phyloP scores from a whole-genome alignment of 2,329 filamentous ascomycete genomes.

The Ophiostoma australiae region DNA sequence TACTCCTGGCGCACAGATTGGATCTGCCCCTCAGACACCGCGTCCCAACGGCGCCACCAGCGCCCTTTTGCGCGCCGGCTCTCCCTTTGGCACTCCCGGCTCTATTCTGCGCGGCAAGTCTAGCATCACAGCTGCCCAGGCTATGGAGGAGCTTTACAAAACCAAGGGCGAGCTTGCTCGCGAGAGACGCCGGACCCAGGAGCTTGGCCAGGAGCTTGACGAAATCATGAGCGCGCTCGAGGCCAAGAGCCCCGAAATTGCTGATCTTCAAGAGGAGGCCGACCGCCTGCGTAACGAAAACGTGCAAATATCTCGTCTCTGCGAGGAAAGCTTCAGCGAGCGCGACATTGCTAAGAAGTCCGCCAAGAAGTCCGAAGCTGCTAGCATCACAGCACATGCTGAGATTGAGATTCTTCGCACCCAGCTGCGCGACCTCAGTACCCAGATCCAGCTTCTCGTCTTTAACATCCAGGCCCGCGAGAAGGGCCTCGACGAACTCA shows the following conservation, averaged over 20 bases:
- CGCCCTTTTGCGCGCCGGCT: constrained; percentile 50
- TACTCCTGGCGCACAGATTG: constrained; percentile 32
- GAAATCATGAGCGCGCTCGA: constrained; percentile 83
- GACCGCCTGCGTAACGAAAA: constrained; percentile 75
- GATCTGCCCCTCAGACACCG: constrained; percentile 57
- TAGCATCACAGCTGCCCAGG: constrained; percentile 55
- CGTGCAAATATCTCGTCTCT: constrained; percentile 75
- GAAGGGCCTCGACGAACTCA: constrained; percentile 68
- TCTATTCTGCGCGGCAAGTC: constrained; percentile 51
- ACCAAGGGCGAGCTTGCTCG: constrained; percentile 67
- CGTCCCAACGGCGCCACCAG: constrained; percentile 47
- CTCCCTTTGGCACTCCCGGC: constrained; percentile 58
- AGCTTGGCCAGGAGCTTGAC: constrained; percentile 72
- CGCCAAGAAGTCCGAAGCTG: constrained; percentile 70
- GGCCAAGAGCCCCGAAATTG: constrained; percentile 78
- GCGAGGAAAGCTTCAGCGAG: constrained; percentile 76
- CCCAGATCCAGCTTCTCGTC: constrained; percentile 84
- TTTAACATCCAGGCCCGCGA: constrained; percentile 81
- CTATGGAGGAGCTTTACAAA: constrained; percentile 60
- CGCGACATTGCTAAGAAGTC: constrained; percentile 74
- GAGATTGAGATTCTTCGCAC: constrained; percentile 77
- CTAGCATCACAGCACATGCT: constrained; percentile 57
- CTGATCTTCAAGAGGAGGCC: constrained; percentile 77
- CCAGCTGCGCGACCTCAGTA: constrained; percentile 82
- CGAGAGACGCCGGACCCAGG: constrained; percentile 68